Conservation (phyloP, 352 stramenopile genomes). For the Phytophthora pinifolia region DNA sequence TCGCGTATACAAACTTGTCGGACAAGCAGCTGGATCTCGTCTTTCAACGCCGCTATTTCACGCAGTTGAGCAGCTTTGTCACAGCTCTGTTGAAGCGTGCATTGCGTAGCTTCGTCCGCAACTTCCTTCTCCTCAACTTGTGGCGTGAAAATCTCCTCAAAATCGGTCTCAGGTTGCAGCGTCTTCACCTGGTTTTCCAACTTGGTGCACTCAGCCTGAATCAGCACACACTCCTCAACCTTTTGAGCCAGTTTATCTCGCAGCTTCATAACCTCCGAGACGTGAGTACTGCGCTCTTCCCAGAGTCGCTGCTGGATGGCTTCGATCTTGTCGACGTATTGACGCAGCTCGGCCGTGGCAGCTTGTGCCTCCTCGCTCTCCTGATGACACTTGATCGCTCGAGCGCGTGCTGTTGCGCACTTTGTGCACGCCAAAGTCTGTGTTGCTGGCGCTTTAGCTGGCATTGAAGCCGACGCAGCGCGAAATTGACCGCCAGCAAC, state of each 20-base stretch:
- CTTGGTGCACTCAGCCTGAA: conserved; percentile 9
- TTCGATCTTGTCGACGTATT: conserved; percentile 35
- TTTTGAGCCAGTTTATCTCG: conserved; percentile 17
- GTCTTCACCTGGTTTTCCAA: conserved; percentile 20
- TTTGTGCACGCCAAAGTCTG: conserved; percentile 13
- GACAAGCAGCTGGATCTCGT: conserved; percentile 1
- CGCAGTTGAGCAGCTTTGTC: conserved; percentile 5
- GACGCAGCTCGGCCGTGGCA: conserved; percentile 19
- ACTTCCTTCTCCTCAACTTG: not conserved
- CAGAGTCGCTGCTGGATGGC: conserved; percentile 31
- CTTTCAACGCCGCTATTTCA: conserved; percentile 9
- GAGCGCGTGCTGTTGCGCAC: conserved; percentile 21
- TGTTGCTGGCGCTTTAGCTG: not conserved
- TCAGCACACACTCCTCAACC: conserved; percentile 18
- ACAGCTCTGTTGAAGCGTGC: conserved; percentile 8
- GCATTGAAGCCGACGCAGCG: conserved; percentile 10
- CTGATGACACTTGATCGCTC: conserved; percentile 19
- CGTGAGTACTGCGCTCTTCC: conserved; percentile 25
- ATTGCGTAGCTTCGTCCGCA: conserved; percentile 19
- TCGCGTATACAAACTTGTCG: conserved; percentile 15
- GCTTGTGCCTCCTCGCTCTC: conserved; percentile 17
- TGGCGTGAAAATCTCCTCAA: not conserved
- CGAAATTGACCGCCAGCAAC: conserved; percentile 43
- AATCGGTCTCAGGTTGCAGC: conserved; percentile 10
- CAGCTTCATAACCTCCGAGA: conserved; percentile 28